phyloP scores from a whole-genome alignment of 441 rosid genomes.

The Sinapis alba region DNA sequence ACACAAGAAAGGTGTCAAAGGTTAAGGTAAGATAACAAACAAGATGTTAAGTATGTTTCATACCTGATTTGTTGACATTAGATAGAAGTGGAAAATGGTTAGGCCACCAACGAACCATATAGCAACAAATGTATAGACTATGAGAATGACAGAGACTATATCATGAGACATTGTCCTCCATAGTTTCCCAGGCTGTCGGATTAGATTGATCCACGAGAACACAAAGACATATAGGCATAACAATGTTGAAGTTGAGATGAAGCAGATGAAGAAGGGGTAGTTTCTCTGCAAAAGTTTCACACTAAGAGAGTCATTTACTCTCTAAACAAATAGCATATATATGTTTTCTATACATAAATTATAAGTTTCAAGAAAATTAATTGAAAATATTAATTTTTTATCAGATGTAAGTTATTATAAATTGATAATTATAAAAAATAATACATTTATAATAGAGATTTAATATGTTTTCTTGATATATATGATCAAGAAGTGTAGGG shows the following conservation, averaged over 20 bases:
- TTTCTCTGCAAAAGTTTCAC: slow-evolving; percentile 67
- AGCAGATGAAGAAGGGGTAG: slow-evolving; percentile 91
- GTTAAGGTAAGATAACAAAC: neutral
- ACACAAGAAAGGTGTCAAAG: slow-evolving; percentile 4
- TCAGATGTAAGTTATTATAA: neutral
- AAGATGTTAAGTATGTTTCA: slow-evolving; percentile 2
- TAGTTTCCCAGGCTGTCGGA: slow-evolving; percentile 57
- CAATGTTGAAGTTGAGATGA: slow-evolving; percentile 72
- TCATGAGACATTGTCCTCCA: slow-evolving; percentile 40
- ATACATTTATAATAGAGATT: too few relatives aligned
- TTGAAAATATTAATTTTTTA: neutral
- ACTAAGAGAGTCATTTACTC: neutral
- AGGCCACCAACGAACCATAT: slow-evolving; percentile 98
- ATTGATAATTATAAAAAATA: neutral
- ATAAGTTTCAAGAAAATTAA: too few relatives aligned
- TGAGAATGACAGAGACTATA: slow-evolving; percentile 67
- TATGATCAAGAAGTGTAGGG: neutral
- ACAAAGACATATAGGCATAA: slow-evolving; percentile 81
- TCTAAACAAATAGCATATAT: too few relatives aligned
- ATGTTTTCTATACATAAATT: neutral
- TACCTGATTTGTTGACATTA: slow-evolving; percentile 94
- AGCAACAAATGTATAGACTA: slow-evolving; percentile 70
- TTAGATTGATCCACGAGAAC: slow-evolving; percentile 91
- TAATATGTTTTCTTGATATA: too few relatives aligned
- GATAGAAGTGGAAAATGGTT: slow-evolving; percentile 82